These are phyloP conservation scores for Candida alai DNA, from an alignment of 805 yeast species.

Conservation along the genomic window DNA sequence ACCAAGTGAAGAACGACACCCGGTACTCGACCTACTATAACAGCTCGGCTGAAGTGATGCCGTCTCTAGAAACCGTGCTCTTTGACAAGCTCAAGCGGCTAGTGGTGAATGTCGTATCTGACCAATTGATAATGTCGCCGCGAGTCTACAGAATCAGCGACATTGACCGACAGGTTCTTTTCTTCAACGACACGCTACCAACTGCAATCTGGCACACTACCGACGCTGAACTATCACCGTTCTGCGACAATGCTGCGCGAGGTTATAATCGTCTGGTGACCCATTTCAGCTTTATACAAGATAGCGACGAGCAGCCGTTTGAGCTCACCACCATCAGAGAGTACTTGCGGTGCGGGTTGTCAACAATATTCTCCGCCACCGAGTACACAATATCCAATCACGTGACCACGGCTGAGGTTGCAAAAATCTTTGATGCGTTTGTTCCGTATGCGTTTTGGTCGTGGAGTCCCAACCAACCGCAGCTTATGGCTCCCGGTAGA, in stretches of 20 bases:
- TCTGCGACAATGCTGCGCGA: slow-evolving; percentile 5
- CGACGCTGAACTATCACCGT: background rate
- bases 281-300: slow-evolving; percentile 30
- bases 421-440: slow-evolving; percentile 22
- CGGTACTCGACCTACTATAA: slow-evolving; percentile 18
- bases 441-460: slow-evolving; percentile 56
- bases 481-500: background rate
- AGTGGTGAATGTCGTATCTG: slow-evolving; percentile 21
- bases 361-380: slow-evolving; percentile 54
- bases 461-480: slow-evolving; percentile 47
- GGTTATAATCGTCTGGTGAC: slow-evolving; percentile 8
- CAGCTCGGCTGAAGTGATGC: slow-evolving; percentile 18
- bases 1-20: background rate
- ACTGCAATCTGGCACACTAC: slow-evolving; percentile 1
- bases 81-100: slow-evolving; percentile 25
- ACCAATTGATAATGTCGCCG: slow-evolving; percentile 16
- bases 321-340: slow-evolving; percentile 31
- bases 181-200: slow-evolving; percentile 8
- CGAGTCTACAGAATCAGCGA: slow-evolving; percentile 20
- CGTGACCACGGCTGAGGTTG: slow-evolving; percentile 20
- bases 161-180: slow-evolving; percentile 16
- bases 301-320: slow-evolving; percentile 35
- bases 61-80: slow-evolving; percentile 26
- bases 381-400: slow-evolving; percentile 7
- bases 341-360: slow-evolving; percentile 53